phyloP scores from a whole-genome alignment of 164 flowering plant species.

The Magnolia changhungtana region DNA sequence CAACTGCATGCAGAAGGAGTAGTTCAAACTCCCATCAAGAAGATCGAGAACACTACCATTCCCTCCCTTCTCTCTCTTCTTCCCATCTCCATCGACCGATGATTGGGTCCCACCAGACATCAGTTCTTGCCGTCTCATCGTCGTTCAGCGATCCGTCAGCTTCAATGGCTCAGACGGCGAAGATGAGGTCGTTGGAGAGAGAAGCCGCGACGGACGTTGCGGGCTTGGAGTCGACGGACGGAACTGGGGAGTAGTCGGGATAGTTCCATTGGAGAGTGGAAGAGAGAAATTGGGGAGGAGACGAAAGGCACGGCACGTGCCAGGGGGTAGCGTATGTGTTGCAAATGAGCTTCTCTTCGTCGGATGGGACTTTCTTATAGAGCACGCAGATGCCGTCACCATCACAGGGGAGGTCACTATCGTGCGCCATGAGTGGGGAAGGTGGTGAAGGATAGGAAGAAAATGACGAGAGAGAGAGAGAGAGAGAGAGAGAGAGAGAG shows the following conservation, averaged over 20 bases:
- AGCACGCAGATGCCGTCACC: too few species aligned
- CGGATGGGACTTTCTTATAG: too few species aligned
- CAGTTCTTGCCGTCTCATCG: too few species aligned
- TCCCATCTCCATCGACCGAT: too few species aligned
- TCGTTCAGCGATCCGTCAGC: slow-evolving; percentile 52
- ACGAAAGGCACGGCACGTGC: slow-evolving; percentile 62
- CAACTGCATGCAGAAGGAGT: slow-evolving; percentile 68
- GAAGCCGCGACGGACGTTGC: background rate
- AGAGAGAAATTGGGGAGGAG: slow-evolving; percentile 38
- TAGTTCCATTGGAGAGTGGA: slow-evolving; percentile 55
- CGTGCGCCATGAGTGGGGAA: too few species aligned
- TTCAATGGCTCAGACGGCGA: slow-evolving; percentile 65
- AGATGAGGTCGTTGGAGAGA: slow-evolving; percentile 33
- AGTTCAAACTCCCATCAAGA: slow-evolving; percentile 48
- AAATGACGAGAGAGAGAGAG: too few species aligned
- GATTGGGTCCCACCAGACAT: too few species aligned
- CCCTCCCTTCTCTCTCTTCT: slow-evolving; percentile 8
- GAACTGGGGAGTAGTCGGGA: slow-evolving; percentile 57
- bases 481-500: too few species aligned
- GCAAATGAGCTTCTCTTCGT: too few species aligned
- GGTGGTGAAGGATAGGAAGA: too few species aligned
- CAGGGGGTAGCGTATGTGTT: slow-evolving; percentile 74
- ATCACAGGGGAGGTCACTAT: too few species aligned
- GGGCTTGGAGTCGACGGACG: background rate
- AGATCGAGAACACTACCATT: slow-evolving; percentile 23